Evolutionary conservation across 768 basidiomycete genomes (phyloP).

Genomic region (Trametes punicea): DNA sequence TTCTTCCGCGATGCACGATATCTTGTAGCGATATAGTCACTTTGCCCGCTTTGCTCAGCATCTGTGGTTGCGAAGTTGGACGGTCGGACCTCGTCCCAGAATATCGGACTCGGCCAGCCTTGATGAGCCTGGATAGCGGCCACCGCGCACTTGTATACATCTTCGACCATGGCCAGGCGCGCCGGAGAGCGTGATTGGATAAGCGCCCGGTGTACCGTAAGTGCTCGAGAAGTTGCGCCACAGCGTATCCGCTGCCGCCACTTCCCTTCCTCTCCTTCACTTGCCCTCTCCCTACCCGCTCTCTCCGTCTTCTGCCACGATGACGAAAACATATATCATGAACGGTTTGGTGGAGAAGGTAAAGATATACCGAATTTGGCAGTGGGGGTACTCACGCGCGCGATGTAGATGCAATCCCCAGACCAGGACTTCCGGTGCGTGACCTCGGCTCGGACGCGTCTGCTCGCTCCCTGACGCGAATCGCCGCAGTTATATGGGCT

Average conservation of each 20-base stretch:
- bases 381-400: not conserved
- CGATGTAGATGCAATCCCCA: slow-evolving; percentile 75
- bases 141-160: no score
- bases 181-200: slow-evolving; percentile 1
- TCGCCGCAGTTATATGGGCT: slow-evolving; percentile 83
- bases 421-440: slow-evolving; percentile 86
- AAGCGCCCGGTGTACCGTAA: not conserved
- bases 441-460: slow-evolving; percentile 20
- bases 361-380: not conserved
- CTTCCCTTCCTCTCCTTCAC: slow-evolving; percentile 3
- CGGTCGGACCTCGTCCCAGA: not conserved
- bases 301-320: slow-evolving; percentile 29
- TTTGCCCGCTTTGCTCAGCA: no score
- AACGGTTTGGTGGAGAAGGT: slow-evolving; percentile 83
- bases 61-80: no score
- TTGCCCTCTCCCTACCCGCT: not conserved
- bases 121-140: not conserved
- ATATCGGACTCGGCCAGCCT: not conserved
- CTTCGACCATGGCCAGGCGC: not conserved
- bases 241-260: slow-evolving; percentile 15
- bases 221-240: slow-evolving; percentile 15
- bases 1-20: not conserved
- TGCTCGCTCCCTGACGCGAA: slow-evolving; percentile 16
- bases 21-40: slow-evolving; percentile 1
- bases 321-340: slow-evolving; percentile 87